Evolutionary conservation across 164 flowering plant genomes (phyloP).

Genomic region (Magnolia changhungtana): DNA sequence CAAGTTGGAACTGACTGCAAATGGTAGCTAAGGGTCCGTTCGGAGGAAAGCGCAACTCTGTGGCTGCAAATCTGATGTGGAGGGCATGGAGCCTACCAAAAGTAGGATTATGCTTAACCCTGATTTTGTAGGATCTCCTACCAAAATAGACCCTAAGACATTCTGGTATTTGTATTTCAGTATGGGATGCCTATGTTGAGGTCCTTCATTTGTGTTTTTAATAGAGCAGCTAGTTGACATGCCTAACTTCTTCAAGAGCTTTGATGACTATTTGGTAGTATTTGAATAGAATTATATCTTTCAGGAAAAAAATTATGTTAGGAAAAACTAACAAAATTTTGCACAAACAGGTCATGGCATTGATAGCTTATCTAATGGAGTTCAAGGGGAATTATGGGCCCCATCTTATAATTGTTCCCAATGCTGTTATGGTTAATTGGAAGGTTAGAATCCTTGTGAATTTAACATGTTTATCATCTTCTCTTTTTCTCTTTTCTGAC

Average conservation of each 20-base stretch:
- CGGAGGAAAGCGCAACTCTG: too few relatives aligned
- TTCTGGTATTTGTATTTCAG: too few relatives aligned
- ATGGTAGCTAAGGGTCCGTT: too few relatives aligned
- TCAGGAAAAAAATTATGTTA: too few relatives aligned
- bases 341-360: conserved; percentile 82
- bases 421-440: conserved; percentile 99
- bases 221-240: background rate
- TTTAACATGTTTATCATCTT: background rate
- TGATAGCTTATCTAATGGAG: conserved; percentile 98
- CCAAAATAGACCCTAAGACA: too few relatives aligned
- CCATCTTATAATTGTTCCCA: conserved; percentile 97
- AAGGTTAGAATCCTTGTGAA: conserved; percentile 50
- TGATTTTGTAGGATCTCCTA: too few relatives aligned
- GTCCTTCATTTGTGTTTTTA: background rate
- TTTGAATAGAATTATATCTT: background rate
- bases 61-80: too few relatives aligned
- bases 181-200: background rate
- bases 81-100: too few relatives aligned
- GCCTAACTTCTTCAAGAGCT: background rate
- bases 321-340: background rate
- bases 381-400: conserved; percentile 99
- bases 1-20: too few relatives aligned
- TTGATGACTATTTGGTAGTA: background rate
- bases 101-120: too few relatives aligned
- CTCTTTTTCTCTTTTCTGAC: background rate